Evolutionary conservation across 495 filamentous ascomycete genomes (phyloP).

Genomic region (Recurvomyces mirabilis): DNA sequence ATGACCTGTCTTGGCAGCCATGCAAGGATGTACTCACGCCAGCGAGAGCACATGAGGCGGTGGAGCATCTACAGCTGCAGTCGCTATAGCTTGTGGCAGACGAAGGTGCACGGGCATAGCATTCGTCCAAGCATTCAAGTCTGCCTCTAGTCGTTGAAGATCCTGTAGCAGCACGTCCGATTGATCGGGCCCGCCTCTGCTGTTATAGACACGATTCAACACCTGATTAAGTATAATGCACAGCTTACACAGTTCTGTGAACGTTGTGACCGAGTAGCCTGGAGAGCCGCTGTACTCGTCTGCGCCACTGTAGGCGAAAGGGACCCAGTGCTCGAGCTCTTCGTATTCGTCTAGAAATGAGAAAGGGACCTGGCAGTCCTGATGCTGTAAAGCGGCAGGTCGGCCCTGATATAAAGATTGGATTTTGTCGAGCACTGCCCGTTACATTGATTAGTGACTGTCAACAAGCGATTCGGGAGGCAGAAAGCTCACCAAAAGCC

Average conservation of each 20-base stretch:
- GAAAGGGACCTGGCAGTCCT: slow-evolving; percentile 3
- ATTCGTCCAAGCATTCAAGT: background rate
- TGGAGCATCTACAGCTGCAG: background rate
- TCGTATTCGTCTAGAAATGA: slow-evolving; percentile 25
- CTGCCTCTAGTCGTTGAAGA: background rate
- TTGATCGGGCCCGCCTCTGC: background rate
- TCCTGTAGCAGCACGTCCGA: background rate
- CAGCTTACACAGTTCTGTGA: slow-evolving; percentile 24
- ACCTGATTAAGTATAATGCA: slow-evolving; percentile 24
- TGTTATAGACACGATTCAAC: background rate
- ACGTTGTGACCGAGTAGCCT: slow-evolving; percentile 24
- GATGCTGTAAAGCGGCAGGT: slow-evolving; percentile 1
- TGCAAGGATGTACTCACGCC: no score
- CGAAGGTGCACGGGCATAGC: background rate
- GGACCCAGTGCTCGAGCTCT: slow-evolving; percentile 28
- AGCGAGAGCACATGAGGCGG: background rate
- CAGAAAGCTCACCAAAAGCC: slow-evolving; percentile 30
- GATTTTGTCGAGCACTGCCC: slow-evolving; percentile 9
- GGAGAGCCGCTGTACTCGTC: slow-evolving; percentile 8
- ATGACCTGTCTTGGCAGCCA: no score
- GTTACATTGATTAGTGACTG: no score
- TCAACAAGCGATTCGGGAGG: no score
- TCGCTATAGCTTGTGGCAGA: background rate
- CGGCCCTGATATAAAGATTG: slow-evolving; percentile 11
- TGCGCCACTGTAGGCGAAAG: slow-evolving; percentile 14